Base-by-base conservation (phyloP, 768 basidiomycete species). In the Trametes villosa region DNA sequence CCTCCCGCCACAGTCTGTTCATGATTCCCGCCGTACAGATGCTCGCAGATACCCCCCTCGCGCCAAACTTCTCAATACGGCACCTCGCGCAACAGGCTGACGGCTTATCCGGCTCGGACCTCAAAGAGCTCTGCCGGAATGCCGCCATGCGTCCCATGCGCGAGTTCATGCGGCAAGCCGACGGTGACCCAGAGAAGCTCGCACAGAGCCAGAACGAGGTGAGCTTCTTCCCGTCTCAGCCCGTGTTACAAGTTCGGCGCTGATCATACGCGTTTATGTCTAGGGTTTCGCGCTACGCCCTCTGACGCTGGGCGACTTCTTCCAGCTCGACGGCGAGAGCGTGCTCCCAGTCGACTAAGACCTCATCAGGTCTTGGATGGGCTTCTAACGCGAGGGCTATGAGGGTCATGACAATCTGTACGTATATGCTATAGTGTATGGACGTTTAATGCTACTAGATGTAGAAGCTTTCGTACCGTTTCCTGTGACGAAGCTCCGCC, bases 131-230 rank as follows among this genome's bases (percentile, higher is more conserved):
- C 15, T 98, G 96, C 73, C 82, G 96, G 54, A 94, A 87, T 66
- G 96, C 96, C 1, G 95, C 93, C 0, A 96, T 98, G 94, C 83
- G 87, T 1, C 93, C 94, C 6, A 89, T 96, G 22, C 84, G 92
- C 27, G 94, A 96, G 69, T 89, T 86, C 65, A 86, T 95, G 80
- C 80, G 86, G 34, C 76, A 77, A 75, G 67, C 79, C 70, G 70
- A 75, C 68, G 63, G 74, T 75, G 69, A 84, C 68, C 71, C 82
- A 72, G 77, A 85, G 72, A 65, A 84, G 74, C 76, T 81, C 56
- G 78, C 74, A 60, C 74, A 72, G 53, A 73, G 76, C 9, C 76
- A 78, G 29, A 68, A 74, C 55, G 78, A 82, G 68, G 86, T 84
- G 36, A 57, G 81, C 71, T 38, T 18, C 26, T 27, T 46, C 45